phyloP scores from a whole-genome alignment of 495 filamentous ascomycete species.

The Aspergillus cristatus region DNA sequence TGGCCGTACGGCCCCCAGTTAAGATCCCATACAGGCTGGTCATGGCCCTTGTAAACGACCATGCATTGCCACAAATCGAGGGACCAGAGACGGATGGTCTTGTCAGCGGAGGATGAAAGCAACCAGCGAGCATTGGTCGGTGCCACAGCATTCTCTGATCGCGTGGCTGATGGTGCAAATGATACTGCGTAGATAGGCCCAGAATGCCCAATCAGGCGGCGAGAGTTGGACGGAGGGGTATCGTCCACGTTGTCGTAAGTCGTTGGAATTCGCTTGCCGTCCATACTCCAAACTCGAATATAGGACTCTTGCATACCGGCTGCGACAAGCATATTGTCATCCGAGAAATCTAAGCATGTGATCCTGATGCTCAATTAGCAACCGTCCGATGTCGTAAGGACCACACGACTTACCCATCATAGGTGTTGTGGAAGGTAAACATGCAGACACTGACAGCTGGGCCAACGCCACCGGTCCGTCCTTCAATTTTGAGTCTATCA shows the following conservation, averaged over 20 bases:
- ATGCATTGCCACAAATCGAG: constrained; percentile 81
- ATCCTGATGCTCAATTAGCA: constrained; percentile 41
- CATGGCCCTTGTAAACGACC: constrained; percentile 86
- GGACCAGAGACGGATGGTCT: constrained; percentile 84
- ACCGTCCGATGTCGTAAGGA: too few relatives aligned
- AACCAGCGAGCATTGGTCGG: constrained; percentile 63
- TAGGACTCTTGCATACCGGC: constrained; percentile 87
- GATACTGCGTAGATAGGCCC: constrained; percentile 81
- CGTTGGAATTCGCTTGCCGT: constrained; percentile 56
- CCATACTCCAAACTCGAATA: constrained; percentile 84
- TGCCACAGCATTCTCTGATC: constrained; percentile 35
- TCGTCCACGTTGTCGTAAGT: constrained; percentile 34
- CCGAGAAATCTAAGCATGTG: constrained; percentile 87
- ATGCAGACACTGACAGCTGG: constrained; percentile 80
- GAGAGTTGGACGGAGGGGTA: constrained; percentile 48
- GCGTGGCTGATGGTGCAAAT: constrained; percentile 69
- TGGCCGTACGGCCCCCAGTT: constrained; percentile 90
- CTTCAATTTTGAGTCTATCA: constrained; percentile 76
- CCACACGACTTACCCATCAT: constrained; percentile 59
- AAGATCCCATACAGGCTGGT: constrained; percentile 79
- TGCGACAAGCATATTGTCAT: constrained; percentile 75
- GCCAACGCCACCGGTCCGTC: constrained; percentile 68
- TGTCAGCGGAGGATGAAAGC: constrained; percentile 80
- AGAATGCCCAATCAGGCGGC: constrained; percentile 85
- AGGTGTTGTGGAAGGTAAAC: constrained; percentile 96